Conservation (phyloP, 176 grass and related monocot species). For the Thinopyrum elongatum region DNA sequence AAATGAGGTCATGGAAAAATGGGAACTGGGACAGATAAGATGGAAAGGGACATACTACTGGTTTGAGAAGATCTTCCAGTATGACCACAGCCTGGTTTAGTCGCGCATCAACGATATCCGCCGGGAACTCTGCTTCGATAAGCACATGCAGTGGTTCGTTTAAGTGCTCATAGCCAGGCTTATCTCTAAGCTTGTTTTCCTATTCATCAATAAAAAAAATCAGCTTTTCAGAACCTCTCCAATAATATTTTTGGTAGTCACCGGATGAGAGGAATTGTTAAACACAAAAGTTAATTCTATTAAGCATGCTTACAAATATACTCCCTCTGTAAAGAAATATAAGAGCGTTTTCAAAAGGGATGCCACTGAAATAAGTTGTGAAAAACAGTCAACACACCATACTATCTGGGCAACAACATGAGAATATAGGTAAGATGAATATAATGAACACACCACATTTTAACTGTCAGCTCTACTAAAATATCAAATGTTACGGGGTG, state of each 20-base stretch:
- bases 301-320: background rate
- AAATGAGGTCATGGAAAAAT: background rate
- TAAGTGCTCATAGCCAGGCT: constrained; percentile 91
- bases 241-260: background rate
- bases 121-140: constrained; percentile 78
- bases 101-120: constrained; percentile 61
- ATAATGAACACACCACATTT: background rate
- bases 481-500: background rate
- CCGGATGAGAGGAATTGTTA: background rate
- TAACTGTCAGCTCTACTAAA: background rate
- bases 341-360: background rate
- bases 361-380: background rate
- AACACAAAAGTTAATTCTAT: background rate
- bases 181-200: constrained; percentile 96
- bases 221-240: constrained; percentile 13
- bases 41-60: constrained; percentile 49
- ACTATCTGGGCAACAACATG: background rate
- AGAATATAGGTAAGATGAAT: constrained; percentile 11
- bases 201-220: constrained; percentile 25
- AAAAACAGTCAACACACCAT: background rate
- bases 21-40: background rate
- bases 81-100: constrained; percentile 81
- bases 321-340: too few relatives aligned
- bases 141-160: constrained; percentile 95
- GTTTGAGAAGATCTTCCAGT: constrained; percentile 94